These are phyloP conservation scores for Hyphopichia fennica DNA, from an alignment of 1,139 yeast species.

Conservation along the genomic window DNA sequence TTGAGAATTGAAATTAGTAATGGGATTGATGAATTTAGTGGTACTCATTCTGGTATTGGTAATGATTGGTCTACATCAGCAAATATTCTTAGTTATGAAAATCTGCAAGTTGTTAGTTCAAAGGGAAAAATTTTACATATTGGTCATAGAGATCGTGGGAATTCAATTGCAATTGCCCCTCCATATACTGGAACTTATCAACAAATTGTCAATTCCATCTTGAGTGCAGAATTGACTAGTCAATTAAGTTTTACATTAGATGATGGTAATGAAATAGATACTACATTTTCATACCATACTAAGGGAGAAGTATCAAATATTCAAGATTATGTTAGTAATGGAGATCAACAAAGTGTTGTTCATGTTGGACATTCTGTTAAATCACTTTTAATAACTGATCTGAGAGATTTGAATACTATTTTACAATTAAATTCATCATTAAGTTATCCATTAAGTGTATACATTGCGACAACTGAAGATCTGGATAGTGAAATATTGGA, in stretches of 20 bases:
- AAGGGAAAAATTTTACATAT: constrained; percentile 26
- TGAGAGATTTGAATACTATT: constrained; percentile 8
- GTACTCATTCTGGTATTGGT: constrained; percentile 29
- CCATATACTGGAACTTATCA: constrained; percentile 26
- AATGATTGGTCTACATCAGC: constrained; percentile 62
- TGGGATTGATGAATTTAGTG: constrained; percentile 39
- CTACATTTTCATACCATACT: constrained; percentile 27
- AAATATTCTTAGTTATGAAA: constrained; percentile 55
- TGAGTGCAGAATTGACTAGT: constrained; percentile 28
- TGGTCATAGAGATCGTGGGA: neutral
- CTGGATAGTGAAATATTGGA: neutral
- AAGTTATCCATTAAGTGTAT: constrained; percentile 23
- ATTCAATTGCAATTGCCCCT: constrained; percentile 21
- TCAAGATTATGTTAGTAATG: constrained; percentile 28
- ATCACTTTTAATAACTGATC: constrained; percentile 7
- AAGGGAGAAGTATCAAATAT: constrained; percentile 32
- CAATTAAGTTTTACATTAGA: constrained; percentile 31
- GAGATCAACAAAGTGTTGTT: constrained; percentile 31
- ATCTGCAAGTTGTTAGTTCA: constrained; percentile 26
- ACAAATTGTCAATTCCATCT: constrained; percentile 30
- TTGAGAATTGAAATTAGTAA: constrained; percentile 48
- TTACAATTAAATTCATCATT: constrained; percentile 15
- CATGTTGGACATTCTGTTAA: constrained; percentile 23
- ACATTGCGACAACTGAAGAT: neutral
- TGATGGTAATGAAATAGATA: constrained; percentile 30